Evolutionary conservation across 1,284 basidiomycete genomes (phyloP).

Genomic region (Fistulinella staudtii): DNA sequence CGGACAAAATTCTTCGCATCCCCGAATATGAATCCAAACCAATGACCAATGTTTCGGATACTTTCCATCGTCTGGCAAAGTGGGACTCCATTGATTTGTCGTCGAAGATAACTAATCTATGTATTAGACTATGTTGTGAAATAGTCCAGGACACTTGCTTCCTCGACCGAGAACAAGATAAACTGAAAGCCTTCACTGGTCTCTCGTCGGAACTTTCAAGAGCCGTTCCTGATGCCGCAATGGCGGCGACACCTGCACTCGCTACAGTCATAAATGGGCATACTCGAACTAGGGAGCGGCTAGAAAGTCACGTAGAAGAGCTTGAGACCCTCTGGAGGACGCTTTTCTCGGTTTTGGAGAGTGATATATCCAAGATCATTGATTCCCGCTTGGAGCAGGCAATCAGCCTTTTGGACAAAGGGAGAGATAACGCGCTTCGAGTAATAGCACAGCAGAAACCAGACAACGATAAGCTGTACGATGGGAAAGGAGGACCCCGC

Average conservation of each 20-base stretch:
- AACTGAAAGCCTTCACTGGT: conserved; percentile 41
- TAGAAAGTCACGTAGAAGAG: conserved; percentile 37
- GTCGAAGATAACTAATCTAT: conserved; percentile 9
- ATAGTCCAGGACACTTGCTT: conserved; percentile 40
- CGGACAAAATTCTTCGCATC: conserved; percentile 4
- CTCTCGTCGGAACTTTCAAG: conserved; percentile 45
- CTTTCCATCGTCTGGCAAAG: conserved; percentile 40
- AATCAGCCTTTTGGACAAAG: conserved; percentile 34
- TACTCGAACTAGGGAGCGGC: conserved; percentile 39
- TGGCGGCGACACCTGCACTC: conserved; percentile 42
- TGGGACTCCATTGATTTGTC: conserved; percentile 22
- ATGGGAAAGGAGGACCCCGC: conserved; percentile 8
- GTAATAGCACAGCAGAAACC: conserved; percentile 17
- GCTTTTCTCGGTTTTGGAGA: conserved; percentile 39
- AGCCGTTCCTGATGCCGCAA: conserved; percentile 39
- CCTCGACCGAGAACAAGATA: conserved; percentile 40
- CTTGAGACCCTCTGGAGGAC: conserved; percentile 44
- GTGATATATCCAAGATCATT: conserved; percentile 38
- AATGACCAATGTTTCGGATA: conserved; percentile 17
- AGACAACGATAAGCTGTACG: conserved; percentile 5
- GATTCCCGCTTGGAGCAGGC: conserved; percentile 39
- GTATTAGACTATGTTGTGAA: conserved; percentile 42
- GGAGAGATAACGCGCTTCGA: conserved; percentile 29
- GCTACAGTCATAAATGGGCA: conserved; percentile 42
- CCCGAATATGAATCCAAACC: conserved; percentile 7